Conservation (phyloP, 208 protist species). For the Trypanosoma lewisi region DNA sequence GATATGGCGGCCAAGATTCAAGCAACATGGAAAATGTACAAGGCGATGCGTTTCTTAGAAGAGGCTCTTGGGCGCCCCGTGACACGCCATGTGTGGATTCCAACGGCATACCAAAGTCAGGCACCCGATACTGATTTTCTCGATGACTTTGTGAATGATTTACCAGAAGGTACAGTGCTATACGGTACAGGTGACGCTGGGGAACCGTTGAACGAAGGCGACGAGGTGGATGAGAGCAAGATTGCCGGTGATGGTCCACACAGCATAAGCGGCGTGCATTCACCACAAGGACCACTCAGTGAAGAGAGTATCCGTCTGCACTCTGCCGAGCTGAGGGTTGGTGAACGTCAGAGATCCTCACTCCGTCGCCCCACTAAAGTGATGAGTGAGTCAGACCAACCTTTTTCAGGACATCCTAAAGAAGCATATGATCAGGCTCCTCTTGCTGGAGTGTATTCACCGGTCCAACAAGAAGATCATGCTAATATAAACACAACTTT, state of each 20-base stretch:
- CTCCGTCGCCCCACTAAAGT: neutral
- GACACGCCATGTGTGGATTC: constrained; percentile 63
- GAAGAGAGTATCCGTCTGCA: neutral
- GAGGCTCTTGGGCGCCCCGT: constrained; percentile 57
- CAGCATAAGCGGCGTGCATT: neutral
- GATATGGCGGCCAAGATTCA: constrained; percentile 79
- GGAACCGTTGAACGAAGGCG: neutral
- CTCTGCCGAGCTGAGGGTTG: neutral
- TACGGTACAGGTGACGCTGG: constrained; percentile 1
- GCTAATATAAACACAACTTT: constrained; percentile 42
- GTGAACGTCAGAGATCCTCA: neutral
- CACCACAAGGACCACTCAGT: neutral
- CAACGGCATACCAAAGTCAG: constrained; percentile 31
- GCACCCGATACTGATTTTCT: constrained; percentile 54
- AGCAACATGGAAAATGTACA: constrained; percentile 79
- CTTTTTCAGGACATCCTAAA: neutral
- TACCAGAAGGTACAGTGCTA: constrained; percentile 30
- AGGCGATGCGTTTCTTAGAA: constrained; percentile 62
- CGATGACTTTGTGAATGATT: constrained; percentile 41
- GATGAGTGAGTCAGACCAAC: neutral
- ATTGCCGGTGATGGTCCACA: neutral
- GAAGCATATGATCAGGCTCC: neutral
- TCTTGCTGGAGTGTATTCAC: constrained; percentile 30
- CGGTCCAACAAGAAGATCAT: constrained; percentile 23
- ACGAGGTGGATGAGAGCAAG: neutral